These are phyloP conservation scores for Pinus tabuliformis DNA, from an alignment of 75 land plant genomes.

Conservation along the genomic window DNA sequence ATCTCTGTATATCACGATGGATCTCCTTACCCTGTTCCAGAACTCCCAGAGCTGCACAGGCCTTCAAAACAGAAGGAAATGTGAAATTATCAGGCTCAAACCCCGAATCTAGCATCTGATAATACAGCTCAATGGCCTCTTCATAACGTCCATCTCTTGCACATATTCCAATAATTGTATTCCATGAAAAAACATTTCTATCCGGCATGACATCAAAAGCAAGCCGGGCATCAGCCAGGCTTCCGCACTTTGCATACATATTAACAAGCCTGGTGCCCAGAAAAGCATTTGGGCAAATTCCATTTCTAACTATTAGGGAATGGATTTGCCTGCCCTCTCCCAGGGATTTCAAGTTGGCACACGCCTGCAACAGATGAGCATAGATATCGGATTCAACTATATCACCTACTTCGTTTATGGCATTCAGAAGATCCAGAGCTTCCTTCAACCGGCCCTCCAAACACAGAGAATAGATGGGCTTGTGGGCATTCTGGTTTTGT, in stretches of 20 bases:
- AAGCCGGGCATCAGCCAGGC: slow-evolving; percentile 37
- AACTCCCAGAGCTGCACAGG: slow-evolving; percentile 15
- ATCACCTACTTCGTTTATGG: background rate
- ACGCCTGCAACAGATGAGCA: slow-evolving; percentile 43
- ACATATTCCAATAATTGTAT: slow-evolving; percentile 58
- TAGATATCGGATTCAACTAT: slow-evolving; percentile 15
- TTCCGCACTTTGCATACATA: slow-evolving; percentile 64
- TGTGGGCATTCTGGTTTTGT: background rate
- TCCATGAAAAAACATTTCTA: slow-evolving; percentile 56
- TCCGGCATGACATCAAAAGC: slow-evolving; percentile 35
- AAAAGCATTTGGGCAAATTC: slow-evolving; percentile 31
- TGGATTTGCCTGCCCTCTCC: slow-evolving; percentile 42
- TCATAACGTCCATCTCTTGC: slow-evolving; percentile 34
- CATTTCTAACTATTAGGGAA: slow-evolving; percentile 23
- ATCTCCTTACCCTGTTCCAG: slow-evolving; percentile 7
- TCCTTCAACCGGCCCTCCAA: slow-evolving; percentile 6
- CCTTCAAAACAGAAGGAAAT: slow-evolving; percentile 18
- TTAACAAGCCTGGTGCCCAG: slow-evolving; percentile 47
- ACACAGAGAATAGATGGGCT: background rate
- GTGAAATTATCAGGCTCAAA: slow-evolving; percentile 14
- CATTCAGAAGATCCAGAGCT: background rate
- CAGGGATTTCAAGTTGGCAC: slow-evolving; percentile 19
- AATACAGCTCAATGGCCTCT: slow-evolving; percentile 19
- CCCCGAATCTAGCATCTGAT: slow-evolving; percentile 11
- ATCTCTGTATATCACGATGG: slow-evolving; percentile 8